phyloP scores from a whole-genome alignment of 139 green algal species.

The Edaphochlamys debaryana region DNA sequence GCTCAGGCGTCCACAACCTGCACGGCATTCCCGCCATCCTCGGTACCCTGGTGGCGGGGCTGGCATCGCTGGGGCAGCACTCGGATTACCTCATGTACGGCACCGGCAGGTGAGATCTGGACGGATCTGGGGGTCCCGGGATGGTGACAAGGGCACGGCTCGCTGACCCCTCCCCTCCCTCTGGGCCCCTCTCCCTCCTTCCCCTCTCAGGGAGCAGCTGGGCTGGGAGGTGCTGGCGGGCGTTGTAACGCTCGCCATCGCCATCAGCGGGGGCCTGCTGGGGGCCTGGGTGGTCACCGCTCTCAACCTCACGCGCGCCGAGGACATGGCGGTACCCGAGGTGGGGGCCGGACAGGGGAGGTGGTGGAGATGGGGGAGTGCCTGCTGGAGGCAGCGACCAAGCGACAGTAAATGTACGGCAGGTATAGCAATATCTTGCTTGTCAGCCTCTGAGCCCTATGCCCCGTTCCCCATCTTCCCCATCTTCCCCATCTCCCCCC shows the following conservation, averaged over 20 bases:
- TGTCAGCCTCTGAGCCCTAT: too few relatives aligned
- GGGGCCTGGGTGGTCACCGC: constrained; percentile 25
- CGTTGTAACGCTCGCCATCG: constrained; percentile 43
- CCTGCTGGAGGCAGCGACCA: too few relatives aligned
- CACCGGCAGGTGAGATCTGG: background rate
- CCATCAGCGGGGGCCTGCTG: constrained; percentile 37
- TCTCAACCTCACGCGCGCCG: background rate
- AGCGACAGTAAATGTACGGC: background rate
- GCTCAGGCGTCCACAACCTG: constrained; percentile 70
- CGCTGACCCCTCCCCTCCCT: too few relatives aligned
- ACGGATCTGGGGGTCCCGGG: too few relatives aligned
- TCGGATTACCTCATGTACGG: background rate
- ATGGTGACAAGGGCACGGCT: too few relatives aligned
- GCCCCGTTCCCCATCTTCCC: too few relatives aligned
- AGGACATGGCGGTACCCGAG: background rate
- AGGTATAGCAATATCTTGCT: too few relatives aligned
- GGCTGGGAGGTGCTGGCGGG: constrained; percentile 41
- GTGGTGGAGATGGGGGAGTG: too few relatives aligned
- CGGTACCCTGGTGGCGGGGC: constrained; percentile 20
- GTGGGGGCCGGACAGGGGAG: background rate
- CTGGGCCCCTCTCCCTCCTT: too few relatives aligned
- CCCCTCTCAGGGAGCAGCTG: too few relatives aligned
- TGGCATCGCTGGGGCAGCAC: constrained; percentile 27
- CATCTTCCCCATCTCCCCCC: too few relatives aligned
- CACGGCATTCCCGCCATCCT: constrained; percentile 61